Evolutionary conservation across 2,329 filamentous ascomycete genomes (phyloP), one percentile per base, ranked within the genome.

Genomic region (Aspergillus intermedius): DNA sequence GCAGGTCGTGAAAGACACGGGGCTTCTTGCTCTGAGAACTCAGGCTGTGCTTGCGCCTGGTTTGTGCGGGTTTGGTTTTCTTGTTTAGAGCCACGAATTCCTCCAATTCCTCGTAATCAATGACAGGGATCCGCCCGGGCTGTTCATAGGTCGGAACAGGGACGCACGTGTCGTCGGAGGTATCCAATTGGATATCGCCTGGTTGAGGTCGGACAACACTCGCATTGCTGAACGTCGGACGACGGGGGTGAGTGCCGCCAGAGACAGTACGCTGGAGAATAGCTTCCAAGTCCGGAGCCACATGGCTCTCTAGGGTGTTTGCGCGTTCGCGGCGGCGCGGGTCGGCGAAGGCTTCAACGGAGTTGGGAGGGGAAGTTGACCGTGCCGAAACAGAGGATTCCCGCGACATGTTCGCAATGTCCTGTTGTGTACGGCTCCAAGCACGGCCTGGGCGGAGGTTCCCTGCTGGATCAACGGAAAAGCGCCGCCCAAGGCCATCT

Each of bases 321-420:
- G 82, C 78, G 40, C 91, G 86, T 64, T 91, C 88, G 50, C 91
- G 85, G 50, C 89, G 87, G 45, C 89, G 86, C 48, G 88, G 88
- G 61, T 93, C 88, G 15, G 93, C 93, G 69, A 98, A 98, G 3
- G 93, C 93, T 68, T 97, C 95, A 45, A 98, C 90, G 0, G 93
- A 98, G 68, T 96, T 98, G 6, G 93, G 93, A 9, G 91, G 91
- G 5, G 93, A 97, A 2, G 81, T 74, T 1, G 88, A 89, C 48
- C 88, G 80, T 43, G 80, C 81, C 19, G 78, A 78, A 3, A 68
- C 65, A 4, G 77, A 79, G 15, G 74, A 76, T 17, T 68, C 68
- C 49, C 74, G 66, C 34, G 76, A 78, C 44, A 69, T 58, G 46
- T 58, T 67, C 50, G 55, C 62, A 39, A 62, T 60, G 45, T 74